These are phyloP conservation scores for Chlorencoelia australis DNA, from an alignment of 2,329 filamentous ascomycete species.

Conservation along the genomic window DNA sequence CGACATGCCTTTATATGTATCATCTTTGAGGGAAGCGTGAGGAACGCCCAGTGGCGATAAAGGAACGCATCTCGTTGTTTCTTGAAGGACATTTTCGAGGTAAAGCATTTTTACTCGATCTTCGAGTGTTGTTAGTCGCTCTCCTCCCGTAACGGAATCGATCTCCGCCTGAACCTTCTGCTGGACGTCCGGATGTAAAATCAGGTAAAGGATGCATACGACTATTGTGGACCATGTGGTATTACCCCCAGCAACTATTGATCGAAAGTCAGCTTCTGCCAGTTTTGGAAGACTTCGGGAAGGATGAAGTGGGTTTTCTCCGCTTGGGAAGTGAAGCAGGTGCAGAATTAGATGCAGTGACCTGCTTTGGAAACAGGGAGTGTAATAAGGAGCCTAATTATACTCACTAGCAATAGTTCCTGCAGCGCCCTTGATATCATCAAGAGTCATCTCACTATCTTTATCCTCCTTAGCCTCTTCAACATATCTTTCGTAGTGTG, in stretches of 20 bases:
- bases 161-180: constrained; percentile 36
- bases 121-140: constrained; percentile 3
- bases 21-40: constrained; percentile 43
- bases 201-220: constrained; percentile 32
- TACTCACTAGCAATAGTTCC: constrained; percentile 38
- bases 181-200: constrained; percentile 32
- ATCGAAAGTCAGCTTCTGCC: no score
- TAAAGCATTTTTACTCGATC: constrained; percentile 35
- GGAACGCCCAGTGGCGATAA: constrained; percentile 42
- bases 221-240: constrained; percentile 33
- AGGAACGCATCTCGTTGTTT: constrained; percentile 36
- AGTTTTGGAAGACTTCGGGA: no score
- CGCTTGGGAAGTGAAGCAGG: no score
- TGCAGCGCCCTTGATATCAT: constrained; percentile 36
- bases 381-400: no score
- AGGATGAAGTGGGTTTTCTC: no score
- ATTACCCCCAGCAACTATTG: constrained; percentile 32
- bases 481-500: constrained; percentile 1
- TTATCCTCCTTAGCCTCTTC: neutral
- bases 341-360: no score
- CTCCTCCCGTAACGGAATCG: constrained; percentile 34
- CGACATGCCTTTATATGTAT: constrained; percentile 45
- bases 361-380: no score
- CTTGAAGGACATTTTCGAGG: constrained; percentile 37
- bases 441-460: constrained; percentile 9